Evolutionary conservation across 306 rosid species (phyloP).

Genomic region (Casuarina glauca): DNA sequence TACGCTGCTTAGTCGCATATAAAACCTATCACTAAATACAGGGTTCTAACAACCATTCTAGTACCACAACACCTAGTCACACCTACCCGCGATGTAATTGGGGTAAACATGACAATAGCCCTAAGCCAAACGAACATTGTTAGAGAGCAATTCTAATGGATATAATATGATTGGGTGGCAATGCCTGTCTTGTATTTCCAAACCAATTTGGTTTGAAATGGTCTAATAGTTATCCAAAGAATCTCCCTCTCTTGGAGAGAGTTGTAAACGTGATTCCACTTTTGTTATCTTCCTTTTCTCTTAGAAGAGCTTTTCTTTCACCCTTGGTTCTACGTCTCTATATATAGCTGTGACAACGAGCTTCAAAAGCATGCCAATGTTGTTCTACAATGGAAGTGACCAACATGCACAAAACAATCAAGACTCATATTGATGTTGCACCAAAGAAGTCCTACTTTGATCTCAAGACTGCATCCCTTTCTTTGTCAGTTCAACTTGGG

Average conservation of each 20-base stretch:
- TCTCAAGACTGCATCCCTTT: conserved; percentile 35
- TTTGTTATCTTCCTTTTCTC: not conserved
- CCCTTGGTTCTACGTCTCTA: not conserved
- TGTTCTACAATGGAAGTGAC: conserved; percentile 47
- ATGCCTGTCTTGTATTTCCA: too few relatives aligned
- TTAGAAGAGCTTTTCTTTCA: too few relatives aligned
- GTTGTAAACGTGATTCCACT: not conserved
- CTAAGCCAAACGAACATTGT: too few relatives aligned
- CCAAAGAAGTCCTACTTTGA: conserved; percentile 60
- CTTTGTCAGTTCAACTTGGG: conserved; percentile 31
- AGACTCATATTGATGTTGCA: conserved; percentile 40
- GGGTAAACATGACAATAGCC: too few relatives aligned
- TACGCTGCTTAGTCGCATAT: too few relatives aligned
- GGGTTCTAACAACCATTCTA: too few relatives aligned
- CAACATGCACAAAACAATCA: conserved; percentile 46
- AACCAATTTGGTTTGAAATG: too few relatives aligned
- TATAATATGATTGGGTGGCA: too few relatives aligned
- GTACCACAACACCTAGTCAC: too few relatives aligned
- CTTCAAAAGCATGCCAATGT: not conserved
- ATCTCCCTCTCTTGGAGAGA: not conserved
- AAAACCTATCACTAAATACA: too few relatives aligned
- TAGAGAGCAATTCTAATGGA: too few relatives aligned
- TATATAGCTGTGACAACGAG: not conserved
- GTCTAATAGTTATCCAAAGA: not conserved
- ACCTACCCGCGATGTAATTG: too few relatives aligned